Percentiles rank a stretch among this genome's conserved stretches.
Conservation (phyloP, 2,329 filamentous ascomycete species). For the Mycosphaerelloides madeirae region DNA sequence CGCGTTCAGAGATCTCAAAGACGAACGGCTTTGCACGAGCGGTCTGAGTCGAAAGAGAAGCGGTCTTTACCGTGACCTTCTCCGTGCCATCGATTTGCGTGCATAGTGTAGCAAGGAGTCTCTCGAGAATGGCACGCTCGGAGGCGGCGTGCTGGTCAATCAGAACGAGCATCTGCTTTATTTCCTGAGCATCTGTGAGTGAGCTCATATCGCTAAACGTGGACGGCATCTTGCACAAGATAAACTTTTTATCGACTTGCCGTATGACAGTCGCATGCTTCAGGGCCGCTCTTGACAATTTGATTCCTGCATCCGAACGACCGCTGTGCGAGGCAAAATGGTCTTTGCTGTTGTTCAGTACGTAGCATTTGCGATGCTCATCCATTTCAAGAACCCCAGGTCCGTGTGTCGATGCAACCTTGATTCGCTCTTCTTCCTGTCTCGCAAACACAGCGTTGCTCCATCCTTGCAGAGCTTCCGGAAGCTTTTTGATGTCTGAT, state of each 20-base stretch:
- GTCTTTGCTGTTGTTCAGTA: slow-evolving; percentile 4
- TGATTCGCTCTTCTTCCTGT: slow-evolving; percentile 27
- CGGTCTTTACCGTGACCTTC: slow-evolving; percentile 3
- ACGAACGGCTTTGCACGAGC: slow-evolving; percentile 50
- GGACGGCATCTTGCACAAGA: slow-evolving; percentile 59
- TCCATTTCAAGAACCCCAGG: slow-evolving; percentile 17
- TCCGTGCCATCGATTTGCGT: background rate
- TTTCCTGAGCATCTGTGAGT: background rate
- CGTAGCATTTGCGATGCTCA: slow-evolving; percentile 8
- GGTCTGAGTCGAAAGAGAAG: slow-evolving; percentile 5
- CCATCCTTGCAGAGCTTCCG: slow-evolving; percentile 60
- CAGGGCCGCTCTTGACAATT: slow-evolving; percentile 60
- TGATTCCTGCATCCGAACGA: slow-evolving; percentile 17
- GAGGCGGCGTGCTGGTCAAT: slow-evolving; percentile 95
- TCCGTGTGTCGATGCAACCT: slow-evolving; percentile 18
- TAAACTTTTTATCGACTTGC: slow-evolving; percentile 88
- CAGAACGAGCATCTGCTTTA: slow-evolving; percentile 55
- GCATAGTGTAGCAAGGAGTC: slow-evolving; percentile 59
- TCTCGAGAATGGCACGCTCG: slow-evolving; percentile 76
- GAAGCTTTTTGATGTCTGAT: slow-evolving; percentile 49
- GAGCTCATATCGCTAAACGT: background rate
- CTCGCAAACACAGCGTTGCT: slow-evolving; percentile 69
- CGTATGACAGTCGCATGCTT: slow-evolving; percentile 61
- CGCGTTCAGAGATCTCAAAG: slow-evolving; percentile 61
- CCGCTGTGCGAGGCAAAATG: background rate